Evolutionary conservation across 257 asterid genomes (phyloP), one percentile per base, ranked within the genome.

Genomic region (Sherardia arvensis): DNA sequence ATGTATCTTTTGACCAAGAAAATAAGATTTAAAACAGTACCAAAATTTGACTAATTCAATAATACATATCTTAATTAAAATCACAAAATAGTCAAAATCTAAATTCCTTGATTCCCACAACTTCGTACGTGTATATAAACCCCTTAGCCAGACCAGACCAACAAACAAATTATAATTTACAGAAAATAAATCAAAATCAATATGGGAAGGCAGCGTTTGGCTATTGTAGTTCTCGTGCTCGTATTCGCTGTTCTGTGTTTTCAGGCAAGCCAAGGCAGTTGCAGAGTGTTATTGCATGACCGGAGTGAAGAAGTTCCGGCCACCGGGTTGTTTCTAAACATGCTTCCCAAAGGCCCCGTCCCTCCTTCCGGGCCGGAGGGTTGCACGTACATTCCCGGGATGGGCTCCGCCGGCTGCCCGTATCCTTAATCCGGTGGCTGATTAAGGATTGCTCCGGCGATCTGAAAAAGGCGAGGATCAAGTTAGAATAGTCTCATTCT

Each of bases 341-440:
- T 70, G 21, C 83, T 81, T 57, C 67, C 78, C 17, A 87, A 54
- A 67, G 92, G 85, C 17, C 76, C 74, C 3, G 85, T 76, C 58
- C 87, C 90, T 63, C 86, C 93, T 55, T 84, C 93, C 12, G 88
- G 81, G n/a, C 70, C 90, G 11, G 78, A 90, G 7, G 76, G 88
- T 23, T 84, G 95, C 82, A 84, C 93, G 69, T 0, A 84, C 79
- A 83, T 84, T 75, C 95, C 90, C 5, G 92, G 62, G 7, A 58
- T 6, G n/a, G n/a, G n/a, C n/a, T n/a, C n/a, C n/a, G n/a, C n/a
- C n/a, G n/a, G n/a, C n/a, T n/a, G n/a, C n/a, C n/a, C n/a, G n/a
- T n/a, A n/a, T n/a, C n/a, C n/a, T n/a, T n/a, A n/a, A n/a, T n/a
- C n/a, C n/a, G n/a, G n/a, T n/a, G n/a, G n/a, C n/a, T n/a, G n/a